Evolutionary conservation across 805 yeast species (phyloP).

Genomic region (Barnettozyma pratensis): DNA sequence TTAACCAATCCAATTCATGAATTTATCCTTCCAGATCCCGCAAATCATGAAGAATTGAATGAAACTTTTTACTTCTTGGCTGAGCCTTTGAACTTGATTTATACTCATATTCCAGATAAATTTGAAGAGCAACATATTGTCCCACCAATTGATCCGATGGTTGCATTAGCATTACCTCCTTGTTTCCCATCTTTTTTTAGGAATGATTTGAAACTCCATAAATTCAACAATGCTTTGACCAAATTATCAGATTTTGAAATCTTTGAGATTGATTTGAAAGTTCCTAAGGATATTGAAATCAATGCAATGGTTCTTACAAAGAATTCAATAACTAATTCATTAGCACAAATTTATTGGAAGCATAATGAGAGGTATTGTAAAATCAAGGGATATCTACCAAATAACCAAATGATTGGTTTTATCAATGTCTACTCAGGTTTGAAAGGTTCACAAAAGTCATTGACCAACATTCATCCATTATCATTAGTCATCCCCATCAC

Average conservation of each 20-base stretch:
- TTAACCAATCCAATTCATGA: slow-evolving; percentile 46
- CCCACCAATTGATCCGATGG: slow-evolving; percentile 76
- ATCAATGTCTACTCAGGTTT: slow-evolving; percentile 70
- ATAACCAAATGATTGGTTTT: slow-evolving; percentile 60
- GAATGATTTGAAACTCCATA: slow-evolving; percentile 51
- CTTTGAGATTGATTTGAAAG: slow-evolving; percentile 68
- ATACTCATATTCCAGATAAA: slow-evolving; percentile 81
- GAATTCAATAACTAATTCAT: slow-evolving; percentile 39
- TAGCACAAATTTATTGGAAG: slow-evolving; percentile 77
- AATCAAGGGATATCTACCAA: slow-evolving; percentile 78
- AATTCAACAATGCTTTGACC: slow-evolving; percentile 73
- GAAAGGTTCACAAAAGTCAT: slow-evolving; percentile 52
- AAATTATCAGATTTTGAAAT: slow-evolving; percentile 70
- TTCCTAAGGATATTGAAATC: slow-evolving; percentile 68
- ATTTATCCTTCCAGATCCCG: slow-evolving; percentile 27
- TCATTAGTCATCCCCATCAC: slow-evolving; percentile 70
- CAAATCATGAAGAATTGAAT: slow-evolving; percentile 22
- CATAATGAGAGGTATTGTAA: slow-evolving; percentile 61
- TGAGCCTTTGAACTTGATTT: slow-evolving; percentile 68
- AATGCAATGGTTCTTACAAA: slow-evolving; percentile 54
- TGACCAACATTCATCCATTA: slow-evolving; percentile 59
- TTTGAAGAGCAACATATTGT: slow-evolving; percentile 78
- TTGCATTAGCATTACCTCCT: slow-evolving; percentile 78
- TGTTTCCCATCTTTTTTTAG: slow-evolving; percentile 77
- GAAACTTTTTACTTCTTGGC: slow-evolving; percentile 67